Evolutionary conservation across 2,329 filamentous ascomycete species (phyloP), one percentile per base, ranked within the genome.

Genomic region (Fusarium sp.): DNA sequence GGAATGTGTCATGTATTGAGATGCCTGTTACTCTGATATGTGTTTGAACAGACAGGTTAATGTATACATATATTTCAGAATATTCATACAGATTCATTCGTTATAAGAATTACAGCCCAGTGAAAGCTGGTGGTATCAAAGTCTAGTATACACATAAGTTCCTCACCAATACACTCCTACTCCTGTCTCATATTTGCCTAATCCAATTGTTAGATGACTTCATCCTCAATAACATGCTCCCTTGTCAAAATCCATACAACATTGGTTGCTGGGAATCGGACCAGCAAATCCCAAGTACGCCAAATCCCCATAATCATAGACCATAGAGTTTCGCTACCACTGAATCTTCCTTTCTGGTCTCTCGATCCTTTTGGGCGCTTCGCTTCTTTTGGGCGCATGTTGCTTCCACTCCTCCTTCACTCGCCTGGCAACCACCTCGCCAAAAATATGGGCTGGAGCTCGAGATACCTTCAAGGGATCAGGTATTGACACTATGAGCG

Each of bases 401-500:
- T 64, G 32, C 40, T 62, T 57, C 68, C 65, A 71, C 24, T 43
- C 58, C 30, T 45, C 61, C 19, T 65, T 56, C 19, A 73, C 62
- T 28, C 71, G 64, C 45, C 60, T 55, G 8, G 70, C 72, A 44
- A 72, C 56, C 10, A 62, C 66, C 50, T 70, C 45, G 40, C 72
- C 72, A 24, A 74, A 65, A 48, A 70, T 58, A n/a, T 67, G 59
- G 26, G 72, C 70, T 26, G 72, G 72, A 9, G 45, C 49, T 24
- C 43, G 56, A 15, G 70, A 62, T n/a, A 72, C 71, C 54, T 62
- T 66, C 20, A 46, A 40, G 4, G 57, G 35, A 9, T 74, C 60
- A 13, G 17, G 15, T 15, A 74, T 47, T 11, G 48, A 53, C 15
- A 73, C 37, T 8, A 71, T 41, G 26, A 74, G 20, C 4, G 72